Conservation (phyloP, 2,329 filamentous ascomycete genomes). For the Ambrosiella beaveri region DNA sequence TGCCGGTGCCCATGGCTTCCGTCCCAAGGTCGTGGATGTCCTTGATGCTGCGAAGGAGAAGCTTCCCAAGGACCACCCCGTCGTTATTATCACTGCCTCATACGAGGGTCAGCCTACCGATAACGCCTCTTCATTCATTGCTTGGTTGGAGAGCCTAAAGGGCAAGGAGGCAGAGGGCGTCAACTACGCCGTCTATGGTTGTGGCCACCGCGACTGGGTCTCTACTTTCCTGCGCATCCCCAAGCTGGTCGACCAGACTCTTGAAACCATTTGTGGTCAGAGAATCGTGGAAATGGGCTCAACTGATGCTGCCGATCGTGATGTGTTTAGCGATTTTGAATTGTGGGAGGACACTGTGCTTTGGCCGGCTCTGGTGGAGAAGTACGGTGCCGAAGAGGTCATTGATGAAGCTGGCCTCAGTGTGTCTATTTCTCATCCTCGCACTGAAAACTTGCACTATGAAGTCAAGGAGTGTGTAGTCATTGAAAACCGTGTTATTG, state of each 20-base stretch:
- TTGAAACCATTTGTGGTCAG: slow-evolving; percentile 23
- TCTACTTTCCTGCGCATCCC: slow-evolving; percentile 52
- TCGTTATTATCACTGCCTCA: slow-evolving; percentile 50
- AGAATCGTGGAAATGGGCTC: slow-evolving; percentile 30
- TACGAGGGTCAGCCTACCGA: slow-evolving; percentile 62
- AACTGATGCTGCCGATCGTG: slow-evolving; percentile 42
- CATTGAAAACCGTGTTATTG: slow-evolving; percentile 33
- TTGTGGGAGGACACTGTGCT: slow-evolving; percentile 43
- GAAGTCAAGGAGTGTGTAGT: slow-evolving; percentile 46
- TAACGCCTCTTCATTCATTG: slow-evolving; percentile 51
- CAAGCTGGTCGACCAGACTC: slow-evolving; percentile 37
- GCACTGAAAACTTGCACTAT: slow-evolving; percentile 41
- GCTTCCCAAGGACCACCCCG: slow-evolving; percentile 41
- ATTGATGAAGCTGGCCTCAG: slow-evolving; percentile 17
- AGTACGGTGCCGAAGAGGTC: slow-evolving; percentile 30
- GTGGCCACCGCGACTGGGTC: slow-evolving; percentile 36
- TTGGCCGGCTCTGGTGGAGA: slow-evolving; percentile 32
- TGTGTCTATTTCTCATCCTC: slow-evolving; percentile 35
- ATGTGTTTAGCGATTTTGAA: slow-evolving; percentile 53
- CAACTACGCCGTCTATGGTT: slow-evolving; percentile 53
- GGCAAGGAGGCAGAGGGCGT: slow-evolving; percentile 36
- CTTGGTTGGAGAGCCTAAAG: slow-evolving; percentile 43
- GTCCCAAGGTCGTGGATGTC: slow-evolving; percentile 31
- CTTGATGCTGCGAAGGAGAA: slow-evolving; percentile 45
- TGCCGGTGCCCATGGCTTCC: slow-evolving; percentile 42